phyloP scores from a whole-genome alignment of 257 asterid species.

The Paulownia fortunei region DNA sequence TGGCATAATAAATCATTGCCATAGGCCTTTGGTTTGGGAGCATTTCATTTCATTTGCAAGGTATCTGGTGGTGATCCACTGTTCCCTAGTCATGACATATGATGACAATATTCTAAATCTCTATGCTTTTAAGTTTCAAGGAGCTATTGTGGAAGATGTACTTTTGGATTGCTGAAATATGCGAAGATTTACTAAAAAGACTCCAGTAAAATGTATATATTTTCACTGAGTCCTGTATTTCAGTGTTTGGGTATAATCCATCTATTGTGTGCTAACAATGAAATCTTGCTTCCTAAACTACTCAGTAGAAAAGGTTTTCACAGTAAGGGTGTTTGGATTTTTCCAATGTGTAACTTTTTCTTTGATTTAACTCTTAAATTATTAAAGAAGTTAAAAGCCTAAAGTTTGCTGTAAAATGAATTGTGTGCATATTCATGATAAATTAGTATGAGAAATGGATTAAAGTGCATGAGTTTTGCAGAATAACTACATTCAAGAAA shows the following conservation, averaged over 20 bases:
- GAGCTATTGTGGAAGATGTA: neutral
- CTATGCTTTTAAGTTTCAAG: neutral
- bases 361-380: neutral
- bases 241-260: neutral
- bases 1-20: conserved; percentile 64
- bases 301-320: neutral
- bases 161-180: neutral
- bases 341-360: neutral
- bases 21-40: conserved; percentile 97
- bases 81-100: neutral
- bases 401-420: neutral
- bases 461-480: conserved; percentile 47
- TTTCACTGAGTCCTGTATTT: neutral
- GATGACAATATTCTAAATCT: neutral
- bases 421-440: neutral
- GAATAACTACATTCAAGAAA: conserved; percentile 27
- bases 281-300: neutral
- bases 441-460: neutral
- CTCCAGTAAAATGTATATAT: neutral
- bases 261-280: neutral
- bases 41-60: conserved; percentile 47
- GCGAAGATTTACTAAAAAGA: neutral
- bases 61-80: conserved; percentile 31
- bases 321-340: neutral
- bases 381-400: neutral